Conservation (phyloP, 2,329 filamentous ascomycete genomes). For the Cordyceps cicadae region DNA sequence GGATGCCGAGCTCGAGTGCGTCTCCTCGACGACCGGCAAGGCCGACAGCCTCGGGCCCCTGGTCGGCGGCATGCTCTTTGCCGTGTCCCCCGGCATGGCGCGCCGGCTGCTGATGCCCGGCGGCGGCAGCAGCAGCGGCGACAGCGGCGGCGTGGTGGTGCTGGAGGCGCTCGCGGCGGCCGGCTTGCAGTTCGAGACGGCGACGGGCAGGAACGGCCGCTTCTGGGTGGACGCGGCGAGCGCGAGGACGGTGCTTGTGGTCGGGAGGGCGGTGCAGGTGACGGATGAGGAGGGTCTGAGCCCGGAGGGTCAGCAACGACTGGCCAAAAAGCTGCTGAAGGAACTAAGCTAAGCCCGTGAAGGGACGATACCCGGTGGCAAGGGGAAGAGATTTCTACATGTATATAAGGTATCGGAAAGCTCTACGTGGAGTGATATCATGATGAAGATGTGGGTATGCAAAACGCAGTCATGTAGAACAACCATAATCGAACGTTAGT, state of each 20-base stretch:
- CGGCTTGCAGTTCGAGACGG: constrained; percentile 84
- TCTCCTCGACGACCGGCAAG: constrained; percentile 78
- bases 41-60: constrained; percentile 80
- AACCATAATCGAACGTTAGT: neutral
- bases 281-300: constrained; percentile 62
- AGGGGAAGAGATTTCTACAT: no score
- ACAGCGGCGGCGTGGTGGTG: constrained; percentile 58
- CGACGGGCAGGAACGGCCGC: constrained; percentile 83
- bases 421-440: no score
- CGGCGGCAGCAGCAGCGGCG: constrained; percentile 48
- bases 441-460: no score
- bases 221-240: constrained; percentile 76
- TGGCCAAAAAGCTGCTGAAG: constrained; percentile 59
- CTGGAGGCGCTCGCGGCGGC: constrained; percentile 69
- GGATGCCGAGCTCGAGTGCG: constrained; percentile 85
- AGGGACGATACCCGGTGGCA: neutral
- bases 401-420: no score
- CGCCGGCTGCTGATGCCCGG: constrained; percentile 62
- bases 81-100: constrained; percentile 73
- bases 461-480: neutral
- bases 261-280: constrained; percentile 69
- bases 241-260: constrained; percentile 62
- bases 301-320: constrained; percentile 59
- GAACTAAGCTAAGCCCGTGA: constrained; percentile 36
- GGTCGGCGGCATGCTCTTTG: constrained; percentile 77